These are phyloP conservation scores for Corylus avellana DNA, from an alignment of 306 rosid species.

Conservation along the genomic window DNA sequence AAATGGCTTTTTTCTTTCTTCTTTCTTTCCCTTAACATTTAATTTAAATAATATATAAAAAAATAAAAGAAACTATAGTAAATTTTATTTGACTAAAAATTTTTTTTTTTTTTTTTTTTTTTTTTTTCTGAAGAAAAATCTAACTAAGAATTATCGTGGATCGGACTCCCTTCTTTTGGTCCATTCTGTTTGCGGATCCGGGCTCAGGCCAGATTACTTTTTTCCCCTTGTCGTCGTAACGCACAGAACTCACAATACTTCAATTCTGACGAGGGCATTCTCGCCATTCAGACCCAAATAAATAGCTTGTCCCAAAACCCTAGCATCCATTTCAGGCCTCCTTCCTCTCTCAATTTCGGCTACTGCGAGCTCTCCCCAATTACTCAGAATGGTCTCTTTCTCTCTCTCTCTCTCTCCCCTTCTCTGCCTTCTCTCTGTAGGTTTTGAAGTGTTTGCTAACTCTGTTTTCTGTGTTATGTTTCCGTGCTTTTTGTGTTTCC, in stretches of 20 bases:
- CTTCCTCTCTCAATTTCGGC: not conserved
- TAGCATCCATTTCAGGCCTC: not conserved
- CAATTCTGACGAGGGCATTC: not conserved
- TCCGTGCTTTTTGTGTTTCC: not conserved
- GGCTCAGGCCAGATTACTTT: not conserved
- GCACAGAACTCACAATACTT: not conserved
- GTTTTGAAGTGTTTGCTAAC: not conserved
- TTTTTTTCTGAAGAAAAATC: too few relatives aligned
- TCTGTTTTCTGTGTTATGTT: not conserved
- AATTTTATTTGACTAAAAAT: too few relatives aligned
- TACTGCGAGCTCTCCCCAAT: conserved; percentile 12
- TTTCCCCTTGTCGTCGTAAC: not conserved
- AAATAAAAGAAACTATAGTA: too few relatives aligned
- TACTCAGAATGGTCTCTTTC: conserved; percentile 21
- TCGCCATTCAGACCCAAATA: not conserved
- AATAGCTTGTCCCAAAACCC: not conserved
- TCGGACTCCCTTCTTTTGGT: too few relatives aligned
- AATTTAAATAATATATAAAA: too few relatives aligned
- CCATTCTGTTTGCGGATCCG: too few relatives aligned
- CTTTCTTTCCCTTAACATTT: too few relatives aligned
- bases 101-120: too few relatives aligned
- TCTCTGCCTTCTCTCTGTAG: not conserved
- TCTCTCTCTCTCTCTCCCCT: not conserved
- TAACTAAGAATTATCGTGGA: too few relatives aligned
- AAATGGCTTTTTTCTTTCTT: too few relatives aligned